phyloP scores from a whole-genome alignment of 2,329 filamentous ascomycete genomes.

The Cryoendolithus antarcticus region DNA sequence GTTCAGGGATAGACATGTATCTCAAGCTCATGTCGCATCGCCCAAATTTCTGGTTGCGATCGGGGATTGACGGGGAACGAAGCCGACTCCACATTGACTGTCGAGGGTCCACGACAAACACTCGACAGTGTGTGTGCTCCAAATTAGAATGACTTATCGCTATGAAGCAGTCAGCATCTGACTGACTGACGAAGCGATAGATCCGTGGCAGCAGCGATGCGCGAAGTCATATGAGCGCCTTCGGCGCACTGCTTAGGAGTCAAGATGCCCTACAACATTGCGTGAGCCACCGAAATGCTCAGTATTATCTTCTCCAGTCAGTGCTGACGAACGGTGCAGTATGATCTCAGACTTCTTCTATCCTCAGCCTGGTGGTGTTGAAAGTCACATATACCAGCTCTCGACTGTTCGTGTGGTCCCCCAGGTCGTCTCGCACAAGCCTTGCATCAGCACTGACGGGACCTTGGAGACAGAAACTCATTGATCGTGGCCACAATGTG shows the following conservation, averaged over 20 bases:
- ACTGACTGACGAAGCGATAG: too few relatives aligned
- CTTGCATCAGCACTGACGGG: conserved; percentile 1
- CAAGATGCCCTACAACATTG: conserved; percentile 57
- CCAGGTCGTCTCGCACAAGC: neutral
- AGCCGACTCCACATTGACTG: too few relatives aligned
- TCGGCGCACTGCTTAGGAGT: conserved; percentile 5
- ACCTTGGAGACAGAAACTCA: conserved; percentile 54
- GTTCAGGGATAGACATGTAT: neutral
- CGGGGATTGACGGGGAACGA: too few relatives aligned
- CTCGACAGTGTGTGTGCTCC: too few relatives aligned
- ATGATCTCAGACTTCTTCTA: conserved; percentile 99
- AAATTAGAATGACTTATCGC: too few relatives aligned
- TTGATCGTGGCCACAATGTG: conserved; percentile 95
- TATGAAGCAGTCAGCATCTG: too few relatives aligned
- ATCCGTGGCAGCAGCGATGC: too few relatives aligned
- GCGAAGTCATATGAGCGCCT: conserved; percentile 8
- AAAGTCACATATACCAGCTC: conserved; percentile 97
- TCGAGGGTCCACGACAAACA: too few relatives aligned
- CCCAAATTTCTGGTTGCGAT: too few relatives aligned
- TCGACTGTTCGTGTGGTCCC: conserved; percentile 46
- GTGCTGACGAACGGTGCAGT: conserved; percentile 26
- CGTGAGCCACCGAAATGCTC: conserved; percentile 33
- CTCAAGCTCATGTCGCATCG: neutral
- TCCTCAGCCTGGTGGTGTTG: conserved; percentile 85
- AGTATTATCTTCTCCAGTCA: neutral